A percentile compares a stretch with the other conserved stretches of the same genome.
phyloP scores from a whole-genome alignment of 1,284 basidiomycete genomes.

The Retiboletus flavoniger region DNA sequence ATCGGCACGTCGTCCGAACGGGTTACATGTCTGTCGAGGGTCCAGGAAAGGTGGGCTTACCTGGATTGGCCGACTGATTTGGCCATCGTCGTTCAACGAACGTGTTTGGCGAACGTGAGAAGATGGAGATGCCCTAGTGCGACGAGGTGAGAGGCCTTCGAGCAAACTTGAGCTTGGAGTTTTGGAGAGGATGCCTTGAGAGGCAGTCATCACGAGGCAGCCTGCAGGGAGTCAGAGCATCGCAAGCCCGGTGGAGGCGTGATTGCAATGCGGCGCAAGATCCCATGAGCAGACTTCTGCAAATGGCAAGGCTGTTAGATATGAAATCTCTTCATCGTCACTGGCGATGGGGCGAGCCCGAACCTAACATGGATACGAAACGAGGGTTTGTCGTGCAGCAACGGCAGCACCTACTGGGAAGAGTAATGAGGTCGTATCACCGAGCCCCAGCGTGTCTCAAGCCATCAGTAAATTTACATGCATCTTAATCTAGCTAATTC shows the following conservation, averaged over 20 bases:
- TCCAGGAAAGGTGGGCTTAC: neutral
- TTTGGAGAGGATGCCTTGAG: neutral
- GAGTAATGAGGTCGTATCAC: slow-evolving; percentile 36
- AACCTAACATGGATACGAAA: too few relatives aligned
- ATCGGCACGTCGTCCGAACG: neutral
- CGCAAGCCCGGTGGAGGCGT: too few relatives aligned
- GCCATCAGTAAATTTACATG: too few relatives aligned
- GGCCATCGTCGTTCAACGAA: slow-evolving; percentile 5
- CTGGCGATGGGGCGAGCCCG: too few relatives aligned
- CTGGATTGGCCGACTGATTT: slow-evolving; percentile 7
- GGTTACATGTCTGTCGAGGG: neutral
- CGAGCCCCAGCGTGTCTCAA: slow-evolving; percentile 53
- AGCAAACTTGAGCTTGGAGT: neutral
- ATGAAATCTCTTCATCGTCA: too few relatives aligned
- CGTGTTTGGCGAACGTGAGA: neutral
- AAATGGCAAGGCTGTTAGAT: too few relatives aligned
- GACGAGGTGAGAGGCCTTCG: neutral
- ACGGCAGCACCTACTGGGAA: slow-evolving; percentile 39
- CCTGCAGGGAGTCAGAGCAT: too few relatives aligned
- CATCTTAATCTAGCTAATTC: too few relatives aligned
- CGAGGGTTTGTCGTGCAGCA: too few relatives aligned
- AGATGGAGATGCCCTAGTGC: neutral
- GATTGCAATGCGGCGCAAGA: too few relatives aligned
- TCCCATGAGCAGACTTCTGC: too few relatives aligned
- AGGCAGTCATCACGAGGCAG: neutral